Conservation (phyloP, 140 eudicot genomes). For the Flaveria floridana region DNA sequence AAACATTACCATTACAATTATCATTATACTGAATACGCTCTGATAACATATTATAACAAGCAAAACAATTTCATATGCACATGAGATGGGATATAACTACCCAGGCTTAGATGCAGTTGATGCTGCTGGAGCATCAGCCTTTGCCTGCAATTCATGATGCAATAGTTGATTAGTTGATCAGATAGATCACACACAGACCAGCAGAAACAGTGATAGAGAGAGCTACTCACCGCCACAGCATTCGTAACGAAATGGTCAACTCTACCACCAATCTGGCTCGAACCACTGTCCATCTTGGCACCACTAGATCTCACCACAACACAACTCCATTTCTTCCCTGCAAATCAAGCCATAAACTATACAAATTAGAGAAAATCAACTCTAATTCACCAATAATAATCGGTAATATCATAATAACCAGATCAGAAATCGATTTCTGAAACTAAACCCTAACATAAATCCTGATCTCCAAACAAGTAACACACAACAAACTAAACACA, state of each 20-base stretch:
- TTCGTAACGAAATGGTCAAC: conserved; percentile 41
- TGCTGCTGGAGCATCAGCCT: conserved; percentile 51
- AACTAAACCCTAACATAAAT: conserved; percentile 5
- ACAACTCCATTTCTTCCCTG: conserved; percentile 48
- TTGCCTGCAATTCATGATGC: conserved; percentile 44
- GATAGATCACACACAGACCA: conserved; percentile 1
- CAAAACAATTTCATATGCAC: conserved; percentile 7
- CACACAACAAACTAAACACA: not conserved
- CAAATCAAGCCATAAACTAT: conserved; percentile 17
- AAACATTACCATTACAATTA: not conserved
- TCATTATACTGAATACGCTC: not conserved
- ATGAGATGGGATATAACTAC: conserved; percentile 36
- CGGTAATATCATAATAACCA: not conserved
- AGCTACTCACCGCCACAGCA: conserved; percentile 65
- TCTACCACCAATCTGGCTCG: conserved; percentile 32
- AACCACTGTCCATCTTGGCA: conserved; percentile 36
- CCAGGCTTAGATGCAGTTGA: conserved; percentile 65
- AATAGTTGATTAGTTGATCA: conserved; percentile 21
- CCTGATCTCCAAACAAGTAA: not conserved
- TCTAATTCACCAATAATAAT: not conserved
- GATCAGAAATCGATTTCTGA: not conserved
- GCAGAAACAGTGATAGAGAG: not conserved
- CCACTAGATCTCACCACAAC: conserved; percentile 42
- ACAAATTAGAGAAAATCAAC: conserved; percentile 6
- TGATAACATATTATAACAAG: not conserved